A percentile compares a stretch with the other conserved stretches of the same genome.
Evolutionary conservation across 139 green algal species (phyloP).

Genomic region (Marvania coccoides): DNA sequence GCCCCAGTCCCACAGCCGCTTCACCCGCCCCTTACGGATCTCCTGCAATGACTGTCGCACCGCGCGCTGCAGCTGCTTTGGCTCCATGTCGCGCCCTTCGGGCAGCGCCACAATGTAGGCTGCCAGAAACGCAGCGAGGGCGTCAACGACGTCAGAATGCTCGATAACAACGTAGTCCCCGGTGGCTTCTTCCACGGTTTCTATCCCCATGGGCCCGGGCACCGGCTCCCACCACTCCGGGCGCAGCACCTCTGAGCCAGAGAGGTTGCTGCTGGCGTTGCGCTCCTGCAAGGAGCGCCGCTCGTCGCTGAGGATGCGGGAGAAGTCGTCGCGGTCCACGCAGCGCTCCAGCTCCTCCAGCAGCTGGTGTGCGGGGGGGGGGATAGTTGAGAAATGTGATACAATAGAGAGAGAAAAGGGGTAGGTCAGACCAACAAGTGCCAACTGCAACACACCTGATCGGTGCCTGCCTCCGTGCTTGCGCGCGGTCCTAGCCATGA

Average conservation of each 20-base stretch:
- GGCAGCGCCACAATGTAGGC: constrained; percentile 42
- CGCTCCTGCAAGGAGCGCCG: not conserved
- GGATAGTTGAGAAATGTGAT: not conserved
- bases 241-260: not conserved
- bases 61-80: constrained; percentile 37
- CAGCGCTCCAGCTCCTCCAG: not conserved
- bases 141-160: constrained; percentile 39
- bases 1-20: constrained; percentile 38
- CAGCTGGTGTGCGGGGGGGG: not conserved
- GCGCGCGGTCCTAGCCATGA: constrained; percentile 6
- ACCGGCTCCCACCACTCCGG: not conserved
- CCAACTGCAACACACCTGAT: not conserved
- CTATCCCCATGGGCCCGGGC: not conserved
- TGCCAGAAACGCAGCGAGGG: constrained; percentile 39
- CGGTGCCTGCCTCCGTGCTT: not conserved
- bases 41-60: constrained; percentile 26
- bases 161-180: constrained; percentile 43
- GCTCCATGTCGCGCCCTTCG: constrained; percentile 32
- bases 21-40: constrained; percentile 29
- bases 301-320: not conserved
- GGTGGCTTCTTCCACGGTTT: not conserved
- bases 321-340: not conserved
- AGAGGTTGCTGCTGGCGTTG: not conserved
- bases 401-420: no score
- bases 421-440: no score